A percentile compares a stretch with the other conserved stretches of the same genome.
Evolutionary conservation across 768 basidiomycete genomes (phyloP).

Genomic region (Termitomyces eurrhizus): DNA sequence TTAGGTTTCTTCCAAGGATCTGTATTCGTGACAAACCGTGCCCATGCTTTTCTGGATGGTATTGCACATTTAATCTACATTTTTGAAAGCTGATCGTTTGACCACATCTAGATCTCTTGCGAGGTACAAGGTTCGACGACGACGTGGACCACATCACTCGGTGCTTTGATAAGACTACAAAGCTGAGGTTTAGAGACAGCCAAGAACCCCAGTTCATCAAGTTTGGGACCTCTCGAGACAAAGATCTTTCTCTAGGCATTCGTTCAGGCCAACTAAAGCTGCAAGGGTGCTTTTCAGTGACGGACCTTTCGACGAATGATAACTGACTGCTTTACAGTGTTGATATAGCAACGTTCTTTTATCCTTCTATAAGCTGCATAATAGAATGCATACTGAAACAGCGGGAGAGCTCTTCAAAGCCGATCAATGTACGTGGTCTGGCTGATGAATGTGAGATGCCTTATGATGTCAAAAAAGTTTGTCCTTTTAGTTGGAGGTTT

Average conservation of each 20-base stretch:
- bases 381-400: conserved; percentile 17
- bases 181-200: conserved; percentile 33
- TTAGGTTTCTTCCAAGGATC: conserved; percentile 47
- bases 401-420: conserved; percentile 8
- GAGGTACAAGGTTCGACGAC: conserved; percentile 34
- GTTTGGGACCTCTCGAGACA: conserved; percentile 40
- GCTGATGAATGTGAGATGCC: background rate
- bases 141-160: conserved; percentile 36
- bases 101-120: conserved; percentile 28
- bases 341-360: conserved; percentile 24
- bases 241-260: conserved; percentile 33
- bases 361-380: conserved; percentile 23
- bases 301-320: background rate
- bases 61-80: background rate
- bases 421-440: background rate
- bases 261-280: conserved; percentile 45
- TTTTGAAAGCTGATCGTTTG: background rate
- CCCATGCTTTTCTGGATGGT: conserved; percentile 34
- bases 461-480: conserved; percentile 16
- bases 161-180: conserved; percentile 44
- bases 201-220: conserved; percentile 37
- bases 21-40: conserved; percentile 40
- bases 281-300: conserved; percentile 19
- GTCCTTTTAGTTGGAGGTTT: conserved; percentile 53
- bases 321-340: conserved; percentile 8